These are phyloP conservation scores for Colletotrichum lentis DNA, from an alignment of 2,329 filamentous ascomycete genomes.

Conservation along the genomic window DNA sequence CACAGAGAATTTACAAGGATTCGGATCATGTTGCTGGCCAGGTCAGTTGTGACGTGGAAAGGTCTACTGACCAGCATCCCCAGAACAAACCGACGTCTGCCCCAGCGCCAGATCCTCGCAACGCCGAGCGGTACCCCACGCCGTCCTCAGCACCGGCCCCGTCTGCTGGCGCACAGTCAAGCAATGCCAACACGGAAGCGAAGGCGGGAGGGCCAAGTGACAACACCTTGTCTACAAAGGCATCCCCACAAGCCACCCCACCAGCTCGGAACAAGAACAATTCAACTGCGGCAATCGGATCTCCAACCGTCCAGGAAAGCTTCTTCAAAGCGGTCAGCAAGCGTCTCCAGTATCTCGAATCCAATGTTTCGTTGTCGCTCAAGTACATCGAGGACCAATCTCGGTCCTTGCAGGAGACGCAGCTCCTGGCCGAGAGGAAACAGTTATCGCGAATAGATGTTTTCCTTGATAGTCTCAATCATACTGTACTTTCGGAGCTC, in stretches of 20 bases:
- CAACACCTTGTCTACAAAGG: slow-evolving; percentile 41
- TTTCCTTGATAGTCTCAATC: slow-evolving; percentile 87
- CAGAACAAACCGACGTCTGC: neutral
- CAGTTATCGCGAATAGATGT: slow-evolving; percentile 83
- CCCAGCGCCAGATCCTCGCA: neutral
- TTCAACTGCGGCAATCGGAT: slow-evolving; percentile 57
- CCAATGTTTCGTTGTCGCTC: slow-evolving; percentile 89
- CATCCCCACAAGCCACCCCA: slow-evolving; percentile 42
- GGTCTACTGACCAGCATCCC: neutral
- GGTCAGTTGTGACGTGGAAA: neutral
- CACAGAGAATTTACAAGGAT: neutral
- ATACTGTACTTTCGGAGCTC: slow-evolving; percentile 83
- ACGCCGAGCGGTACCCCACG: neutral
- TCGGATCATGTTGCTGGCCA: neutral
- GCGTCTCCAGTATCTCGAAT: slow-evolving; percentile 86
- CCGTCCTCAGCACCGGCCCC: neutral
- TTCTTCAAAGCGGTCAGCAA: slow-evolving; percentile 98
- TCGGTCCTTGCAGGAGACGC: slow-evolving; percentile 84
- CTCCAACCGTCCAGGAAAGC: slow-evolving; percentile 91
- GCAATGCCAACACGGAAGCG: neutral
- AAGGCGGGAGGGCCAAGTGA: slow-evolving; percentile 6
- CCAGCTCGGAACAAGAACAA: slow-evolving; percentile 51
- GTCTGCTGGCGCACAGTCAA: slow-evolving; percentile 1
- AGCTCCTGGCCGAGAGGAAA: slow-evolving; percentile 84
- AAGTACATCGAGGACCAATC: slow-evolving; percentile 98